Base-by-base conservation (phyloP, 176 grass and related monocot genomes). In the Hordeum marinum region DNA sequence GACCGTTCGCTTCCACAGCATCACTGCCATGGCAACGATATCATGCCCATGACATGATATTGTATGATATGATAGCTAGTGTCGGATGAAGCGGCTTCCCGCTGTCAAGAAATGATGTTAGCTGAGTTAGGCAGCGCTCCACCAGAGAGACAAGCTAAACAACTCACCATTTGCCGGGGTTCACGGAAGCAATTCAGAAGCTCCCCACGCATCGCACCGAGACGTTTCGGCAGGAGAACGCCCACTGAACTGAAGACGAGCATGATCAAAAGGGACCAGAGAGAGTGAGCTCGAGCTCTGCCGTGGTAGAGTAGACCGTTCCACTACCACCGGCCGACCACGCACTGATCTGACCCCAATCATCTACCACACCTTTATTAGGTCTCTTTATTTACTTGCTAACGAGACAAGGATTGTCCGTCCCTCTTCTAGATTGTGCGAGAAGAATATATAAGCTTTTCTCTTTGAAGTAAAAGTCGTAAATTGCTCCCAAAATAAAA, bases 141-240 rank as follows among this genome's bases (percentile, higher is more conserved):
- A 84, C 54, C 45, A 18, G 0, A 84, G 34, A 8, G 25, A 6
- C 39, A 65, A 32, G 39, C 69, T 85, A 80, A 80, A 75, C 25
- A 80, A 89, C 24, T 40, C 40, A 18, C 50, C 54, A 20, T 50
- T 29, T 8, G 24, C 63, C 23, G 8, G 27, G 23, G 23, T 23
- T 26, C 62, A 25, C 0, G 80, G 65, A 17, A 55, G 18, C 73
- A 65, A 20, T 79, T 69, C 72, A 31, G 32, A 31, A 40, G 54
- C 52, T 79, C 46, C 79, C 87, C 29, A 88, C 42, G 20, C 43
- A 72, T 25, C 75, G 81, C 87, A 84, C 75, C 79, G 48, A 32
- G 12, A 55, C 52, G 52, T 21, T 55, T 2, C 52, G 52, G 52
- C 20, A 55, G 52, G 52, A 20, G 61, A 63, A n/a, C 14, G 9